A percentile compares a stretch with the other conserved stretches of the same genome.
Conservation (phyloP, 768 basidiomycete genomes). For the Terana coerulea region DNA sequence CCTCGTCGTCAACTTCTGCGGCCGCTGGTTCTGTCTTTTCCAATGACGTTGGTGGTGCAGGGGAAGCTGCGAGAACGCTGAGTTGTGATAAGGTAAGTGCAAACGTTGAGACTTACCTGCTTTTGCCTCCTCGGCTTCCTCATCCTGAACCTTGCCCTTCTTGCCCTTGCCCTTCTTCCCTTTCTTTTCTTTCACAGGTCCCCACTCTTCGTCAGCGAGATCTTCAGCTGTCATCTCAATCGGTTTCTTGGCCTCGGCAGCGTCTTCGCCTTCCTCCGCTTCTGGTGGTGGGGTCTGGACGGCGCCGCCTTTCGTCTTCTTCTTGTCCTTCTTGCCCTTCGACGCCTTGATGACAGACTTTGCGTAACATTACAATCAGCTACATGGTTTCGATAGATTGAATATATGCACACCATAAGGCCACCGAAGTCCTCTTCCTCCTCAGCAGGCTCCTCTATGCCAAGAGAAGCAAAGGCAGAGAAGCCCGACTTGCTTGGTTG, state of each 20-base stretch:
- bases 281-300: constrained; percentile 23
- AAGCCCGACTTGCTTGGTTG: constrained; percentile 33
- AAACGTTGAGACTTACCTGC: constrained; percentile 8
- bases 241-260: constrained; percentile 26
- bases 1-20: constrained; percentile 25
- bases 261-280: constrained; percentile 29
- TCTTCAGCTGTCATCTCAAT: constrained; percentile 40
- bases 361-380: not conserved
- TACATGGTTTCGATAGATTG: not conserved
- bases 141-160: constrained; percentile 36
- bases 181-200: constrained; percentile 37
- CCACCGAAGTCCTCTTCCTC: constrained; percentile 72
- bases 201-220: constrained; percentile 44
- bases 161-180: constrained; percentile 44
- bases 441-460: constrained; percentile 40
- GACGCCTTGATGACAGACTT: constrained; percentile 65
- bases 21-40: constrained; percentile 16
- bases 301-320: constrained; percentile 33
- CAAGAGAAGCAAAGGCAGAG: constrained; percentile 48
- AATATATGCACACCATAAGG: constrained; percentile 55
- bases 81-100: not conserved
- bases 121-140: constrained; percentile 34
- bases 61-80: constrained; percentile 4
- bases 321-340: constrained; percentile 55
- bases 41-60: constrained; percentile 13